A percentile compares a stretch with the other conserved stretches of the same genome.
Conservation (phyloP, 345 rosid species). For the Eucalyptus marginata region DNA sequence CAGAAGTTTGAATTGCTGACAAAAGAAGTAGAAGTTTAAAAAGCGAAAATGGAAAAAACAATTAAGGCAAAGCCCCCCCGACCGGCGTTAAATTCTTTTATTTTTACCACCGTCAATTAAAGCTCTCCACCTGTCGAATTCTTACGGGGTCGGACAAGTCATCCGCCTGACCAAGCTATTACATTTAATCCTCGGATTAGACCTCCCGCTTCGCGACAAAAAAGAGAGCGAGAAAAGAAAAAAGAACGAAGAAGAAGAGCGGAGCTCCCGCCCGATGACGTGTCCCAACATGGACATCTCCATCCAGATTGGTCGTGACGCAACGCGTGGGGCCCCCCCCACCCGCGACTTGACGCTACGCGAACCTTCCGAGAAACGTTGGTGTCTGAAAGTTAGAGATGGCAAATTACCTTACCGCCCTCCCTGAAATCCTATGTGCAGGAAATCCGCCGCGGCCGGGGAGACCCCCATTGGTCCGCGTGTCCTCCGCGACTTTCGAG, state of each 20-base stretch:
- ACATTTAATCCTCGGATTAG: neutral
- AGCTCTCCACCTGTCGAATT: neutral
- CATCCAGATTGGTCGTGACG: neutral
- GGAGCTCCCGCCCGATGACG: neutral
- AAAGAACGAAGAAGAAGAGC: fast-evolving
- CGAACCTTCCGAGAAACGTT: neutral
- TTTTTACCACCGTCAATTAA: neutral
- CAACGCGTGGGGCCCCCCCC: neutral
- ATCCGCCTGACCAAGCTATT: neutral
- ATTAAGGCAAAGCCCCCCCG: neutral
- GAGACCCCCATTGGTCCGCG: neutral
- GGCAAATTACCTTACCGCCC: neutral
- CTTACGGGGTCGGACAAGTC: neutral
- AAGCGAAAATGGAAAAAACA: neutral
- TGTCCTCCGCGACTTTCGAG: neutral
- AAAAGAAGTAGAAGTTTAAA: neutral
- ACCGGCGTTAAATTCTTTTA: neutral
- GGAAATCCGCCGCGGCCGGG: neutral
- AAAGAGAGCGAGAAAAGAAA: neutral
- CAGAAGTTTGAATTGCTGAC: neutral
- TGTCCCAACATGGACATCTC: neutral
- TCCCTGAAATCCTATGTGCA: neutral
- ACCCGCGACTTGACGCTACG: neutral
- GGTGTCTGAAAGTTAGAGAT: neutral
- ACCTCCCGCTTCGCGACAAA: neutral